These are phyloP conservation scores for Protea cynaroides DNA, from an alignment of 164 flowering plant species.

Conservation along the genomic window DNA sequence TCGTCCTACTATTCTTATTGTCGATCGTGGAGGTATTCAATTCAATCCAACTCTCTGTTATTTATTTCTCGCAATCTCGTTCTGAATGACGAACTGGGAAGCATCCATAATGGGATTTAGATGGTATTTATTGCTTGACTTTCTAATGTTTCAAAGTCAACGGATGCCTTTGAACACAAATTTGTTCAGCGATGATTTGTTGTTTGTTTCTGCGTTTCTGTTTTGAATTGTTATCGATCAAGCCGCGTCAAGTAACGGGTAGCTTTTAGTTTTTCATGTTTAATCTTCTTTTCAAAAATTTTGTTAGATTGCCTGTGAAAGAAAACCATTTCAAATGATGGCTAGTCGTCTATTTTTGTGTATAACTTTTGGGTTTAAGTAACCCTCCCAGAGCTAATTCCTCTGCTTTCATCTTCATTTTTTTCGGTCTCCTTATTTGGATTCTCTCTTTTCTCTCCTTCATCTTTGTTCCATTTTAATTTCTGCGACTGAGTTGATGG, in stretches of 20 bases:
- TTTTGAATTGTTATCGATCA: not conserved
- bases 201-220: not conserved
- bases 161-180: not conserved
- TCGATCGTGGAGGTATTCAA: conserved; percentile 81
- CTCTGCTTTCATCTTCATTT: not conserved
- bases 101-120: not conserved
- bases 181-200: conserved; percentile 2
- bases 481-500: too few species aligned
- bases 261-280: too few species aligned
- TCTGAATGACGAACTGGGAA: not conserved
- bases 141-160: not conserved
- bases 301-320: too few species aligned
- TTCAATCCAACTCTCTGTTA: not conserved
- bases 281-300: too few species aligned
- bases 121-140: not conserved
- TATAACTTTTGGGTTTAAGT: not conserved
- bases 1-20: conserved; percentile 57
- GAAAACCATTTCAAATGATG: not conserved
- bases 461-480: too few species aligned
- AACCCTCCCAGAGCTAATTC: not conserved
- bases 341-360: not conserved
- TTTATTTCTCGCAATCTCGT: not conserved
- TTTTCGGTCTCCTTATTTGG: not conserved
- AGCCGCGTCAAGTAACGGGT: too few species aligned
- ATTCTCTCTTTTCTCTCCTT: too few species aligned